Percentiles rank a stretch among this genome's conserved stretches.
Conservation (phyloP, 768 basidiomycete genomes). For the Lactarius hatsudake region DNA sequence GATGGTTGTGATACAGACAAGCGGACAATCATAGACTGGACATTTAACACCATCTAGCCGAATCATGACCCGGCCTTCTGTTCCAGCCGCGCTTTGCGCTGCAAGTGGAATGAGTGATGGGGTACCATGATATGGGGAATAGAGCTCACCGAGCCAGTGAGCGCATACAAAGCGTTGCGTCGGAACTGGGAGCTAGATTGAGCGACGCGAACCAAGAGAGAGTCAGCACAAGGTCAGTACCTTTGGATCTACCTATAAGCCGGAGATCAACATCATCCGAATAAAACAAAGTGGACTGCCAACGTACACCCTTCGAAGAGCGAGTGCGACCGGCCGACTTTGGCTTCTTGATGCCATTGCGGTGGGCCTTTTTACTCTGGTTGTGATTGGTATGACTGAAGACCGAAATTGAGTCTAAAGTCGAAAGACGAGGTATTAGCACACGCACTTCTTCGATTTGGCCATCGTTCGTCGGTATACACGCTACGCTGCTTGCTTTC, state of each 20-base stretch:
- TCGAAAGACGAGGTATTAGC: conserved; percentile 11
- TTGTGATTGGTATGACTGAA: conserved; percentile 90
- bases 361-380: conserved; percentile 95
- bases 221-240: conserved; percentile 37
- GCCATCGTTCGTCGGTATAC: conserved; percentile 58
- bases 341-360: conserved; percentile 93
- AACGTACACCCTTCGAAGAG: conserved; percentile 89
- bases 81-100: conserved; percentile 69
- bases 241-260: conserved; percentile 72
- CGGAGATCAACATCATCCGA: conserved; percentile 7
- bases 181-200: conserved; percentile 58
- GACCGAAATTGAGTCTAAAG: conserved; percentile 13
- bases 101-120: conserved; percentile 17
- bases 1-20: conserved; percentile 23
- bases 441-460: conserved; percentile 94
- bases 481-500: conserved; percentile 25
- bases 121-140: background rate
- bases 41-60: background rate
- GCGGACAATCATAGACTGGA: conserved; percentile 3
- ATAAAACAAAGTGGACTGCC: conserved; percentile 46
- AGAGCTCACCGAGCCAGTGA: conserved; percentile 66
- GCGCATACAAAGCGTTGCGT: conserved; percentile 73
- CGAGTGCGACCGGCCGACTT: conserved; percentile 60
- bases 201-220: background rate
- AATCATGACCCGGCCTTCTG: conserved; percentile 50